Percentiles rank a stretch among this genome's conserved stretches.
Evolutionary conservation across 805 yeast species (phyloP).

Genomic region (Pichia gijzeniarum): DNA sequence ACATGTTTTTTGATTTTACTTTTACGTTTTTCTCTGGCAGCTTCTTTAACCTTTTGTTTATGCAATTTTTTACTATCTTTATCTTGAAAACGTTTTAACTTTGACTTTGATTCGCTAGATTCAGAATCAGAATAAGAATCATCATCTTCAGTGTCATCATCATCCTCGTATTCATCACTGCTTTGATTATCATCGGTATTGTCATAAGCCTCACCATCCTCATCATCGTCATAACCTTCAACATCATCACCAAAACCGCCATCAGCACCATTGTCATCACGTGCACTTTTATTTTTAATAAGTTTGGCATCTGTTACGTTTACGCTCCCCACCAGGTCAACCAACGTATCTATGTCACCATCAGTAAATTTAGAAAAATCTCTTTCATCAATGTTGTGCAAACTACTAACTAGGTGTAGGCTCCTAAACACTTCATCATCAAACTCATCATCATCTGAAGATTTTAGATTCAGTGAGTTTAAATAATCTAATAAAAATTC

Average conservation of each 20-base stretch:
- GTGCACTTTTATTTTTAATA: conserved; percentile 16
- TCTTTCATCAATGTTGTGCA: conserved; percentile 83
- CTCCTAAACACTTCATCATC: conserved; percentile 89
- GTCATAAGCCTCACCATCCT: conserved; percentile 15
- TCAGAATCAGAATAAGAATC: conserved; percentile 14
- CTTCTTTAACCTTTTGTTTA: conserved; percentile 70
- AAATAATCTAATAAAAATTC: conserved; percentile 38
- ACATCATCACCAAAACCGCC: conserved; percentile 17
- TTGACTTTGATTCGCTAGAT: conserved; percentile 18
- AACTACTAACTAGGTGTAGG: conserved; percentile 65
- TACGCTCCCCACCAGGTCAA: conserved; percentile 48
- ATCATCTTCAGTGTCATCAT: conserved; percentile 24
- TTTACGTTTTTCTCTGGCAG: conserved; percentile 71
- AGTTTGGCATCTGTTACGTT: conserved; percentile 19
- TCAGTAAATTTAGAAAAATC: conserved; percentile 74
- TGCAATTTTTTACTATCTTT: conserved; percentile 71
- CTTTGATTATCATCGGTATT: conserved; percentile 15
- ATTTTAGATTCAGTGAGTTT: conserved; percentile 51
- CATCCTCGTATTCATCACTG: conserved; percentile 31
- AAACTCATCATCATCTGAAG: conserved; percentile 42
- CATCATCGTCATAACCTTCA: conserved; percentile 29
- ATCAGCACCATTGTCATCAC: conserved; percentile 25
- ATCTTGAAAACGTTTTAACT: conserved; percentile 76
- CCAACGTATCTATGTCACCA: conserved; percentile 77
- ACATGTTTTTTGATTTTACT: conserved; percentile 77